These are phyloP conservation scores for Phytopythium aichiense DNA, from an alignment of 352 stramenopile genomes.

Conservation along the genomic window DNA sequence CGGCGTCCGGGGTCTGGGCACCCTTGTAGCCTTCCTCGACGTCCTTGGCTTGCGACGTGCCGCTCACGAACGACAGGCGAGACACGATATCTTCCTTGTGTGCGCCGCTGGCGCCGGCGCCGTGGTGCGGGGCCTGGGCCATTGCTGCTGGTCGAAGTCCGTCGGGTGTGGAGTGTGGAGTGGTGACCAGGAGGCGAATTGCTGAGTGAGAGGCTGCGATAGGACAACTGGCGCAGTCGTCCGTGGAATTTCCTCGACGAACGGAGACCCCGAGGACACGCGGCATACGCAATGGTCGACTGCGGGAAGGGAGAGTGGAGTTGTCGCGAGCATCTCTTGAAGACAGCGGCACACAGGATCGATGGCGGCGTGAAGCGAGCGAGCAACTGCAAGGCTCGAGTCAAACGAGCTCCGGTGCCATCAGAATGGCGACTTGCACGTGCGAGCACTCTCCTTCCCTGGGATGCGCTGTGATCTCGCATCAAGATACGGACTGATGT, in stretches of 20 bases:
- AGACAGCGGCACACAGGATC: neutral
- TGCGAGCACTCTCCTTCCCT: neutral
- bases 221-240: too few relatives aligned
- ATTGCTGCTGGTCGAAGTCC: neutral
- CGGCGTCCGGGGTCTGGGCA: conserved; percentile 13
- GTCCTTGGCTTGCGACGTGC: conserved; percentile 16
- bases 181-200: neutral
- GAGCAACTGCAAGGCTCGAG: neutral
- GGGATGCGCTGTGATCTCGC: neutral
- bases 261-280: too few relatives aligned
- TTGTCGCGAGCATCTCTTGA: neutral
- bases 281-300: too few relatives aligned
- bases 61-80: conserved; percentile 22
- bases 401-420: too few relatives aligned
- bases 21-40: conserved; percentile 13
- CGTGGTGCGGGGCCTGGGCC: neutral
- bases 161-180: neutral
- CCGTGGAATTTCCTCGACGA: too few relatives aligned
- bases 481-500: neutral
- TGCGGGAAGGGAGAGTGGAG: too few relatives aligned
- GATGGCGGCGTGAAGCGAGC: too few relatives aligned
- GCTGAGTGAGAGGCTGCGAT: neutral
- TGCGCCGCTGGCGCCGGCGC: neutral
- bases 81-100: conserved; percentile 11
- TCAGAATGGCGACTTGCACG: too few relatives aligned